A percentile compares a stretch with the other conserved stretches of the same genome.
Evolutionary conservation across 1,284 basidiomycete species (phyloP).

Genomic region (Laetiporus sulphureus): DNA sequence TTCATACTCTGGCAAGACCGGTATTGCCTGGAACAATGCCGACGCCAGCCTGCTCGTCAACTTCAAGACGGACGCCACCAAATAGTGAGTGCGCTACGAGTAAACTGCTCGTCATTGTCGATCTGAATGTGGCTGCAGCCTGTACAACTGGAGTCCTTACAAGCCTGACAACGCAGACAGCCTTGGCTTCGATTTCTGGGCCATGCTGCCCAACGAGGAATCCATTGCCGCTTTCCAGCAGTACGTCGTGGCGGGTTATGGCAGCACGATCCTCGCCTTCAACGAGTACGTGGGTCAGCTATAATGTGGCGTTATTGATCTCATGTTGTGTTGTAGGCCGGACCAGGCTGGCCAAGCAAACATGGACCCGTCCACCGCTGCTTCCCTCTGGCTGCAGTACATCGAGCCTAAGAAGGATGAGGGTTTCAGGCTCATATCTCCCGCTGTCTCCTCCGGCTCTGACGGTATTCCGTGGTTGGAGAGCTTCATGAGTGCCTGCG

Average conservation of each 20-base stretch:
- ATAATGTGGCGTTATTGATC: background rate
- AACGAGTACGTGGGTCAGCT: conserved; percentile 55
- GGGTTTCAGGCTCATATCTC: conserved; percentile 57
- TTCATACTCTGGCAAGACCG: conserved; percentile 41
- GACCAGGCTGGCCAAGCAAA: conserved; percentile 58
- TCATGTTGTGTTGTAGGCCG: conserved; percentile 35
- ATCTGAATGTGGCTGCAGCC: conserved; percentile 26
- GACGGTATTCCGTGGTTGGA: conserved; percentile 57
- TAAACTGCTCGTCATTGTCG: conserved; percentile 1
- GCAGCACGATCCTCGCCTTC: conserved; percentile 50
- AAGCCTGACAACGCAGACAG: conserved; percentile 30
- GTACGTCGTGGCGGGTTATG: conserved; percentile 41
- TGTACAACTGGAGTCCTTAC: conserved; percentile 53
- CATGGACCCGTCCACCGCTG: conserved; percentile 44
- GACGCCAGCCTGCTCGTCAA: conserved; percentile 37
- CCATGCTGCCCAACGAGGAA: conserved; percentile 65
- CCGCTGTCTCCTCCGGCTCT: conserved; percentile 60
- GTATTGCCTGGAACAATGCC: conserved; percentile 59
- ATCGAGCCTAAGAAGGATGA: conserved; percentile 48
- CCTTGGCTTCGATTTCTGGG: conserved; percentile 45
- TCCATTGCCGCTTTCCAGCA: conserved; percentile 37
- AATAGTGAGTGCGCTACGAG: conserved; percentile 40
- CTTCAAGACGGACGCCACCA: conserved; percentile 38
- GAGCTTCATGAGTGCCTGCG: conserved; percentile 48
- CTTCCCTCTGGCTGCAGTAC: conserved; percentile 53